A percentile compares a stretch with the other conserved stretches of the same genome.
These are phyloP conservation scores for Arthrobotrys entomopaga DNA, from an alignment of 2,329 filamentous ascomycete species.

Conservation along the genomic window DNA sequence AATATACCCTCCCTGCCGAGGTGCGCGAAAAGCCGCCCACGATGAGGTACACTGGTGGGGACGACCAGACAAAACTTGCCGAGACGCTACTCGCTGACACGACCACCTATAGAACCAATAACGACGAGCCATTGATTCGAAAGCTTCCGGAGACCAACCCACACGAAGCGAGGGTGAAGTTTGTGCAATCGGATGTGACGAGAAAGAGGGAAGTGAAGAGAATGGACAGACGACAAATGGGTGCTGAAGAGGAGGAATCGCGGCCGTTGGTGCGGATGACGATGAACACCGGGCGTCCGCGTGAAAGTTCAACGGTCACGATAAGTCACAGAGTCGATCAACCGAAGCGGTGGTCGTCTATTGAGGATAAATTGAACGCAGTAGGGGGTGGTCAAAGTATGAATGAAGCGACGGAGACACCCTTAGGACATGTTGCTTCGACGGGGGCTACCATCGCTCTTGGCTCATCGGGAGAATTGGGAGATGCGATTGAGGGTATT, in stretches of 20 bases:
- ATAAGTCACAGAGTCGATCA: too few species aligned
- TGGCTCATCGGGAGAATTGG: neutral
- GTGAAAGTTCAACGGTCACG: too few species aligned
- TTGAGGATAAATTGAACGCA: too few species aligned
- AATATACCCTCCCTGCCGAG: too few species aligned
- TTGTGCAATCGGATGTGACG: neutral
- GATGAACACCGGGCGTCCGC: too few species aligned
- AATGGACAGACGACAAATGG: too few species aligned
- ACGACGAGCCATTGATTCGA: neutral
- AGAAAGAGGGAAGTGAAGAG: too few species aligned
- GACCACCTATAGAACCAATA: neutral
- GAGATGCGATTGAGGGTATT: neutral
- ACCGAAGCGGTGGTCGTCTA: too few species aligned
- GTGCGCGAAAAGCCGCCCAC: neutral
- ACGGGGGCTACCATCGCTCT: neutral
- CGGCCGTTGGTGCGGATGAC: too few species aligned
- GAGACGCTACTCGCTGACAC: neutral
- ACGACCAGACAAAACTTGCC: constrained; percentile 1
- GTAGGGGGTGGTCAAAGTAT: too few species aligned
- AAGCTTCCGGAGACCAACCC: neutral
- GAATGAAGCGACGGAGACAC: neutral
- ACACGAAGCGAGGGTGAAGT: neutral
- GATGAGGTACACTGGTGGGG: neutral
- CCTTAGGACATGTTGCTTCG: neutral
- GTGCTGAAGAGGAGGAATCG: too few species aligned